Conservation (phyloP, 148 eudicot species). For the Simmondsia chinensis region DNA sequence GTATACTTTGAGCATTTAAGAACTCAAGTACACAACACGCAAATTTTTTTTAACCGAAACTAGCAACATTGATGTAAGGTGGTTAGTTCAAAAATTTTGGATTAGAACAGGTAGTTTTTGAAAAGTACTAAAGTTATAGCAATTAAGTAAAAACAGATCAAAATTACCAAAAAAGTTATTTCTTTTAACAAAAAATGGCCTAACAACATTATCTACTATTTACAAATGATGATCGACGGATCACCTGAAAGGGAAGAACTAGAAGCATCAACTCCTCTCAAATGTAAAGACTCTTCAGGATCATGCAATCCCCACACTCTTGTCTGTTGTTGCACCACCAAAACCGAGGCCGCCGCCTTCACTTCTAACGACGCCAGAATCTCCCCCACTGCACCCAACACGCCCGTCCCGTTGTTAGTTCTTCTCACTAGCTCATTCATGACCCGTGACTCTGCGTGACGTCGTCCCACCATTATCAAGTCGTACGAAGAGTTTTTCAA, state of each 20-base stretch:
- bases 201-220: too few species aligned
- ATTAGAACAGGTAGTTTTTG: too few species aligned
- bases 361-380: slow-evolving; percentile 23
- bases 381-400: slow-evolving; percentile 47
- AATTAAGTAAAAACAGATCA: too few species aligned
- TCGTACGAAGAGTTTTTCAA: slow-evolving; percentile 18
- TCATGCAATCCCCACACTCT: slow-evolving; percentile 51
- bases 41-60: too few species aligned
- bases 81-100: too few species aligned
- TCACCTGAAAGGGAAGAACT: slow-evolving; percentile 1
- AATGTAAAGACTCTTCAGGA: slow-evolving; percentile 36
- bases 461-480: slow-evolving; percentile 42
- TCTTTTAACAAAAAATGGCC: too few species aligned
- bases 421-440: slow-evolving; percentile 24
- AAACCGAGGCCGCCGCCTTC: slow-evolving; percentile 14
- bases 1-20: too few species aligned
- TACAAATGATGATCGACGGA: too few species aligned
- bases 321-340: slow-evolving; percentile 26
- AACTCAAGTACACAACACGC: too few species aligned
- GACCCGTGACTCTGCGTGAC: slow-evolving; percentile 26
- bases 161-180: too few species aligned
- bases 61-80: too few species aligned
- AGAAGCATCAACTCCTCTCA: slow-evolving; percentile 18
- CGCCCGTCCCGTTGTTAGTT: slow-evolving; percentile 38
- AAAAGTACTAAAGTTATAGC: too few species aligned